phyloP scores from a whole-genome alignment of 306 rosid species.

The Castanopsis chinensis region DNA sequence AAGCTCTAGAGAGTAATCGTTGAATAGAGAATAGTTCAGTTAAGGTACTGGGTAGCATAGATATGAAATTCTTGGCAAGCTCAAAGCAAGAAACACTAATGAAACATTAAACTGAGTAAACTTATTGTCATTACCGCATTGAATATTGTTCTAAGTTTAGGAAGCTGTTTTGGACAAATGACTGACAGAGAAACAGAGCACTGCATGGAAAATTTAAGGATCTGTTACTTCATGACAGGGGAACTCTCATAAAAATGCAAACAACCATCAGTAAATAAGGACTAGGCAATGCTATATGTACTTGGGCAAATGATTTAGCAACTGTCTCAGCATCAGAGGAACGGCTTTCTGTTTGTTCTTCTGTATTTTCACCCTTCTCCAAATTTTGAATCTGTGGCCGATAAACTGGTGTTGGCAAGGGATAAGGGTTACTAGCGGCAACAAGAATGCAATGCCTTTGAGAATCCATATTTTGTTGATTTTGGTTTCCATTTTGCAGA shows the following conservation, averaged over 20 bases:
- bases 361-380: constrained; percentile 77
- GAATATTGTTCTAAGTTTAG: constrained; percentile 69
- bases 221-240: constrained; percentile 2
- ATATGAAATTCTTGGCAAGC: constrained; percentile 2
- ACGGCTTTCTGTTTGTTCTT: constrained; percentile 60
- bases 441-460: constrained; percentile 89
- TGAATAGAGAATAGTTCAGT: constrained; percentile 4
- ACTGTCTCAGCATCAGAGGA: constrained; percentile 85
- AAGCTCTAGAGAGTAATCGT: background rate
- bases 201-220: constrained; percentile 51
- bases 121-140: constrained; percentile 59
- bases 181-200: constrained; percentile 81
- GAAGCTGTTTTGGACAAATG: constrained; percentile 91
- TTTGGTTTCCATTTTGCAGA: constrained; percentile 63
- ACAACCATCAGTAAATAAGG: constrained; percentile 4
- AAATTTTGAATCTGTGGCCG: constrained; percentile 67
- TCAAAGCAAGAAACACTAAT: constrained; percentile 2
- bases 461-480: constrained; percentile 74
- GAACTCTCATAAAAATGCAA: background rate
- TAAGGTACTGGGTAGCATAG: background rate
- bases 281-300: constrained; percentile 16
- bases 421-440: constrained; percentile 91
- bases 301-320: constrained; percentile 88
- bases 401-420: constrained; percentile 86
- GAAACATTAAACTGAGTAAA: constrained; percentile 2